These are phyloP conservation scores for Lodderomyces orthopsilosis DNA, from an alignment of 1,139 yeast genomes.

Conservation along the genomic window DNA sequence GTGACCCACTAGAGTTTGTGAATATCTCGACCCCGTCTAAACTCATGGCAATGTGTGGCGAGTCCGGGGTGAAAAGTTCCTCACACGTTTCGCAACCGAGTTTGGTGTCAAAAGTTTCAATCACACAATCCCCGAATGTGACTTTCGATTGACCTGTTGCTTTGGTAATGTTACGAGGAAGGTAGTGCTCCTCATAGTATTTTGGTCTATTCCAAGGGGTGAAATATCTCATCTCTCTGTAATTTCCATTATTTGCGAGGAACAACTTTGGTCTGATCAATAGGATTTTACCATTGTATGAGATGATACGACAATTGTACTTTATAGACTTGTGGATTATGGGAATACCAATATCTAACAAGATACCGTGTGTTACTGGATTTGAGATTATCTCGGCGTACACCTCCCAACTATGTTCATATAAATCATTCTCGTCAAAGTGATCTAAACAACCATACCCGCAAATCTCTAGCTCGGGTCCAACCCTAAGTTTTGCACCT, in stretches of 20 bases:
- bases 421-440: conserved; percentile 85
- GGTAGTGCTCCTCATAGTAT: conserved; percentile 63
- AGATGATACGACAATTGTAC: conserved; percentile 85
- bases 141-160: conserved; percentile 66
- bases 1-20: conserved; percentile 94
- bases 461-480: conserved; percentile 93
- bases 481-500: conserved; percentile 85
- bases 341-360: conserved; percentile 94
- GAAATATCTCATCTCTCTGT: conserved; percentile 95
- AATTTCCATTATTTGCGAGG: conserved; percentile 96
- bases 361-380: conserved; percentile 66
- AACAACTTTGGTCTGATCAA: conserved; percentile 88
- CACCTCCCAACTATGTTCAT: conserved; percentile 92
- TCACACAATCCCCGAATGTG: conserved; percentile 85
- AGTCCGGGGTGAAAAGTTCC: conserved; percentile 91
- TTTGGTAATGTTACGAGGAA: conserved; percentile 66
- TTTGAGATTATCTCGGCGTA: conserved; percentile 70
- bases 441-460: conserved; percentile 97
- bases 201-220: conserved; percentile 89
- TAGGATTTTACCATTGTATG: conserved; percentile 73
- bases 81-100: conserved; percentile 97
- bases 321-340: conserved; percentile 81
- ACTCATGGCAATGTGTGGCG: conserved; percentile 91
- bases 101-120: conserved; percentile 79
- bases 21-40: conserved; percentile 95